Percentiles rank a stretch among this genome's conserved stretches.
phyloP scores from a whole-genome alignment of 2,329 filamentous ascomycete species.

The Colletotrichum paranaense region DNA sequence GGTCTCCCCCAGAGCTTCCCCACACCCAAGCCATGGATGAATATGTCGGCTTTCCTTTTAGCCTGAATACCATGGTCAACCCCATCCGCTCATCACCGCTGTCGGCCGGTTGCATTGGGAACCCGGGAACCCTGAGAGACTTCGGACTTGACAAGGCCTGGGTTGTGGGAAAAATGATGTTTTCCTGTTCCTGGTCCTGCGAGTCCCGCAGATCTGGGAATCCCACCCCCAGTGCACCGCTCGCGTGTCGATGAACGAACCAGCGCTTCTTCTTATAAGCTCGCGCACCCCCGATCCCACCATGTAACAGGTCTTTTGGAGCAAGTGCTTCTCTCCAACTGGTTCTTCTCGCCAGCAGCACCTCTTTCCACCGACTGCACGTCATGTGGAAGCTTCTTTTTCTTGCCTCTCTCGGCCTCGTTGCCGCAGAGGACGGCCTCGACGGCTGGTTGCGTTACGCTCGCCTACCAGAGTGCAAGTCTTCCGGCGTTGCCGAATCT shows the following conservation, averaged over 20 bases:
- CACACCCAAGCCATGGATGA: slow-evolving; percentile 25
- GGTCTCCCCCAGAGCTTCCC: not conserved
- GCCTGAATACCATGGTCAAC: slow-evolving; percentile 27
- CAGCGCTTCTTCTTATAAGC: slow-evolving; percentile 16
- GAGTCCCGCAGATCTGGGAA: slow-evolving; percentile 17
- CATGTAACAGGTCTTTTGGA: not conserved
- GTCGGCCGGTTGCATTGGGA: not conserved
- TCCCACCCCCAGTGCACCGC: not conserved
- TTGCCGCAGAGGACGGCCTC: slow-evolving; percentile 68
- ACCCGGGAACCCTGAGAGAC: not conserved
- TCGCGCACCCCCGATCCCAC: not conserved
- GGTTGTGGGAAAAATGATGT: not conserved
- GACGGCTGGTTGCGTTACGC: slow-evolving; percentile 75
- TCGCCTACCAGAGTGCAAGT: slow-evolving; percentile 48
- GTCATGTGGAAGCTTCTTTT: slow-evolving; percentile 44
- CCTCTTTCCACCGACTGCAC: not conserved
- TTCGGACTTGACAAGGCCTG: not conserved
- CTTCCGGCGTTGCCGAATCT: slow-evolving; percentile 46
- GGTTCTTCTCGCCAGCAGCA: slow-evolving; percentile 7
- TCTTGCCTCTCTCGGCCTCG: slow-evolving; percentile 47
- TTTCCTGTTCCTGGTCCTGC: slow-evolving; percentile 9
- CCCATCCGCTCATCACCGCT: slow-evolving; percentile 3
- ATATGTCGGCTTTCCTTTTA: slow-evolving; percentile 23
- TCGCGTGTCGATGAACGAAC: not conserved
- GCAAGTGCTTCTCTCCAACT: slow-evolving; percentile 20